phyloP scores from a whole-genome alignment of 495 filamentous ascomycete genomes.

The Thozetella sp. region DNA sequence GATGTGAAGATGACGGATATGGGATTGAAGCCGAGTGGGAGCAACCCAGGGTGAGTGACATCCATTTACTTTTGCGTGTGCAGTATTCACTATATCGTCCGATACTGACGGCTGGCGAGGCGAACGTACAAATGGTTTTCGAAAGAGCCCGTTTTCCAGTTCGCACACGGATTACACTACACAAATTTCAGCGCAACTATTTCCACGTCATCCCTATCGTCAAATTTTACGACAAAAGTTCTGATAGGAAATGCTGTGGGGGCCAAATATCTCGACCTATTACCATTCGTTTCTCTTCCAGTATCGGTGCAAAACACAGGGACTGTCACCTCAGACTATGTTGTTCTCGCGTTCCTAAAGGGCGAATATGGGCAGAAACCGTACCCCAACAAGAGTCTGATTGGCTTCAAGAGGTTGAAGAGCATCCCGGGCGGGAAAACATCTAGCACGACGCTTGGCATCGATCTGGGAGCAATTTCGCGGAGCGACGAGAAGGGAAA shows the following conservation, averaged over 20 bases:
- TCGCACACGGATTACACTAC: slow-evolving; percentile 53
- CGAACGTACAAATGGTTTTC: slow-evolving; percentile 49
- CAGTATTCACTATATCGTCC: not conserved
- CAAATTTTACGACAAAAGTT: slow-evolving; percentile 25
- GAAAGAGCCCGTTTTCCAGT: slow-evolving; percentile 37
- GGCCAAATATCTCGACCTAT: not conserved
- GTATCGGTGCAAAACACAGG: not conserved
- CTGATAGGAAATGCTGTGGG: slow-evolving; percentile 7
- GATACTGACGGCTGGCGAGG: slow-evolving; percentile 12
- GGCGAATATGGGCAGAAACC: slow-evolving; percentile 56
- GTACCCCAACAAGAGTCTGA: slow-evolving; percentile 52
- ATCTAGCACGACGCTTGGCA: slow-evolving; percentile 39
- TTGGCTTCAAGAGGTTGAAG: slow-evolving; percentile 49
- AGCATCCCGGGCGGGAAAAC: slow-evolving; percentile 39
- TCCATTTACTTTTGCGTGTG: not conserved
- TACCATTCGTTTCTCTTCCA: not conserved
- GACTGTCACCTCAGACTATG: slow-evolving; percentile 49
- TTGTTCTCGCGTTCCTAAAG: slow-evolving; percentile 52
- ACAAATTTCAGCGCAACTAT: slow-evolving; percentile 52
- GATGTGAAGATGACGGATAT: slow-evolving; percentile 42
- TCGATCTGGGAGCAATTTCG: slow-evolving; percentile 55
- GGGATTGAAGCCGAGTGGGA: slow-evolving; percentile 33
- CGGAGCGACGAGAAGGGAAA: slow-evolving; percentile 54
- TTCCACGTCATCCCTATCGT: slow-evolving; percentile 29
- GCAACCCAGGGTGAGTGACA: slow-evolving; percentile 24